Percentiles rank a stretch among this genome's conserved stretches.
Evolutionary conservation across 495 filamentous ascomycete genomes (phyloP).

Genomic region (Xylaria curta): DNA sequence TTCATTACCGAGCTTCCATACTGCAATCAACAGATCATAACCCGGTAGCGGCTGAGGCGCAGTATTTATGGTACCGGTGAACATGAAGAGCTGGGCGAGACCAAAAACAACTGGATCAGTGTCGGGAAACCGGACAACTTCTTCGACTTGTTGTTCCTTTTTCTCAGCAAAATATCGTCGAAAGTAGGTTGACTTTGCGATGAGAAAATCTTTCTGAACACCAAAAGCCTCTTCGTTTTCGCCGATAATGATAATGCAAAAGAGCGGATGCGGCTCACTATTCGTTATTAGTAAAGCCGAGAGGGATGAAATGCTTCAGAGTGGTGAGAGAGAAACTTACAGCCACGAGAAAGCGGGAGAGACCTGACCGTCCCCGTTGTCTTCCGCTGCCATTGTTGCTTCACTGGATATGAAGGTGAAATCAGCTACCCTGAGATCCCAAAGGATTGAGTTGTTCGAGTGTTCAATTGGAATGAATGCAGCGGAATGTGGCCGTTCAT

Average conservation of each 20-base stretch:
- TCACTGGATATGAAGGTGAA: neutral
- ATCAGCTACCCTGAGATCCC: neutral
- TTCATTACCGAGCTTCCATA: constrained; percentile 59
- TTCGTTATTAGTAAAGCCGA: constrained; percentile 17
- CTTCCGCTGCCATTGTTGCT: neutral
- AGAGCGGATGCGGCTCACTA: constrained; percentile 59
- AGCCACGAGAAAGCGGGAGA: constrained; percentile 36
- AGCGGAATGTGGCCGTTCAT: neutral
- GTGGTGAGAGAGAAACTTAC: constrained; percentile 28
- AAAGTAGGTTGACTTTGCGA: constrained; percentile 56
- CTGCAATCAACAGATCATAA: constrained; percentile 56
- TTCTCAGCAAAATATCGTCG: constrained; percentile 46
- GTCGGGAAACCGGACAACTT: constrained; percentile 54
- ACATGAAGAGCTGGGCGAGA: constrained; percentile 59
- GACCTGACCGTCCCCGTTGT: constrained; percentile 5
- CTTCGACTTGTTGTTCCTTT: constrained; percentile 45
- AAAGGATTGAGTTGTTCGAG: neutral
- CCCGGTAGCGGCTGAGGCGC: constrained; percentile 46
- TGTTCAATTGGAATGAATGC: neutral
- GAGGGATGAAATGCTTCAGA: neutral
- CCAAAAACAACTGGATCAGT: constrained; percentile 54
- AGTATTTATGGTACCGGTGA: constrained; percentile 53
- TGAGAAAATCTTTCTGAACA: constrained; percentile 62
- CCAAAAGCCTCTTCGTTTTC: constrained; percentile 56
- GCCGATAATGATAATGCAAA: constrained; percentile 59